Percentiles rank a stretch among this genome's conserved stretches.
These are phyloP conservation scores for Picea sitchensis DNA, from an alignment of 75 land plant species.

Conservation along the genomic window DNA sequence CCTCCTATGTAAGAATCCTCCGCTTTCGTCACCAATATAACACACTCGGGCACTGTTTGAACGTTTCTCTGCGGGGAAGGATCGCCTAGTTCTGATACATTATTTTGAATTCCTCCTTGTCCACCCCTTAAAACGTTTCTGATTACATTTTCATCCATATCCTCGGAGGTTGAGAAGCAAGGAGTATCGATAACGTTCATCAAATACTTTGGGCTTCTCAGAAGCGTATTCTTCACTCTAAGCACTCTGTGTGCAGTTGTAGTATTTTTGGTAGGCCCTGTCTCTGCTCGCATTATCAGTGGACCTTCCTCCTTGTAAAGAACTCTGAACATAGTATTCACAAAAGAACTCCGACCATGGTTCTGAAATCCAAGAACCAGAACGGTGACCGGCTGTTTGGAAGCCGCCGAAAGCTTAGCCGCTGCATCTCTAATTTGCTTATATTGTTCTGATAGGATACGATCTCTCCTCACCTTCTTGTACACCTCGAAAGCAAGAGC, in stretches of 20 bases:
- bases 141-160: not conserved
- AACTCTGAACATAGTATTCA: constrained; percentile 10
- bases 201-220: not conserved
- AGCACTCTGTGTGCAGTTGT: not conserved
- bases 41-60: not conserved
- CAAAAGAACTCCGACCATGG: constrained; percentile 10
- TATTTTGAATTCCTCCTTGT: no score
- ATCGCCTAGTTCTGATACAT: no score
- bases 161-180: not conserved
- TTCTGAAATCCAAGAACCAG: constrained; percentile 1
- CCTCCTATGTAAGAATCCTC: not conserved
- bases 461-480: not conserved
- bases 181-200: not conserved
- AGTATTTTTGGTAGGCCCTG: not conserved
- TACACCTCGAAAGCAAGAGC: not conserved
- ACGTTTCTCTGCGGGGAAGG: no score
- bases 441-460: not conserved
- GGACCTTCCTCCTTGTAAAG: constrained; percentile 6
- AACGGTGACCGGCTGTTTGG: not conserved
- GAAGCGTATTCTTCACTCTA: not conserved
- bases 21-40: not conserved
- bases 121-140: not conserved
- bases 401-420: not conserved
- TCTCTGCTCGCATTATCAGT: not conserved
- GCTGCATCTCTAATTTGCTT: not conserved